phyloP scores from a whole-genome alignment of 371 early-diverging fungal genomes.

The Rhizopus stolonifer region DNA sequence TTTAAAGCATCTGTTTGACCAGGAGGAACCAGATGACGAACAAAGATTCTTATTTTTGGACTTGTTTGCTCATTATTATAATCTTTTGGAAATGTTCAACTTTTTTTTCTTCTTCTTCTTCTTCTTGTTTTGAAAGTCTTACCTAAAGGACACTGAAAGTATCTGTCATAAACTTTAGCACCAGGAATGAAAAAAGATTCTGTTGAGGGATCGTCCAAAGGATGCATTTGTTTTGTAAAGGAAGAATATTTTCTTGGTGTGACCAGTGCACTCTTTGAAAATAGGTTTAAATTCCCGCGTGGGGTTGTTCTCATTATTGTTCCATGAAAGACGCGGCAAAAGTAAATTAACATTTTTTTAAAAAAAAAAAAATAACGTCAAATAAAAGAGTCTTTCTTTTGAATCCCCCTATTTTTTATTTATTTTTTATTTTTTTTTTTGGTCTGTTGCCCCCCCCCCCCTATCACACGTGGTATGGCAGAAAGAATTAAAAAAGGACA shows the following conservation, averaged over 20 bases:
- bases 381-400: not conserved
- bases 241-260: not conserved
- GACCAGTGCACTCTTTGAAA: not conserved
- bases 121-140: too few relatives aligned
- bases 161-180: conserved; percentile 60
- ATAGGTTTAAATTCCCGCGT: not conserved
- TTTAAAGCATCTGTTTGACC: conserved; percentile 45
- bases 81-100: conserved; percentile 24
- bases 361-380: not conserved
- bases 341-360: not conserved
- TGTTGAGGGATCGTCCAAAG: conserved; percentile 37
- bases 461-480: too few relatives aligned
- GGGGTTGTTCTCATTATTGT: not conserved
- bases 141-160: conserved; percentile 59
- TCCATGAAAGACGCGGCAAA: not conserved
- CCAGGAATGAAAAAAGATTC: conserved; percentile 60
- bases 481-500: too few relatives aligned
- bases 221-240: conserved; percentile 7
- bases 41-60: conserved; percentile 52
- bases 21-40: conserved; percentile 57
- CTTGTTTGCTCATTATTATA: conserved; percentile 31
- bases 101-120: not conserved
- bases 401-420: too few relatives aligned
- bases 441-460: too few relatives aligned
- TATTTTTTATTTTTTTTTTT: too few relatives aligned